phyloP scores from a whole-genome alignment of 2,329 filamentous ascomycete genomes.

The Magnaporthiopsis incrustans region DNA sequence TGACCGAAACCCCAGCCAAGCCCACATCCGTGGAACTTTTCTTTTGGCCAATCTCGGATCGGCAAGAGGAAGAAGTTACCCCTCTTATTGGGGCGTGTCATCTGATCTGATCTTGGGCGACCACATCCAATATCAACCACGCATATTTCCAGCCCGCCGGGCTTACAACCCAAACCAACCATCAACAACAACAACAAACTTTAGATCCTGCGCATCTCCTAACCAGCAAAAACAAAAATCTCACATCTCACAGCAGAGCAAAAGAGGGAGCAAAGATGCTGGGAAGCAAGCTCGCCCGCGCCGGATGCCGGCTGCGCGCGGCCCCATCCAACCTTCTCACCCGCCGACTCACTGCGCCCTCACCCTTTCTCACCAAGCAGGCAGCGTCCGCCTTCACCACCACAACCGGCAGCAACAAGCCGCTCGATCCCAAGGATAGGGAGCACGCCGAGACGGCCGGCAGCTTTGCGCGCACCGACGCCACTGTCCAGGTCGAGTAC shows the following conservation, averaged over 20 bases:
- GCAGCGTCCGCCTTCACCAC: background rate
- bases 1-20: background rate
- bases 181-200: background rate
- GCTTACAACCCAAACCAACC: background rate
- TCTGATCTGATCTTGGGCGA: background rate
- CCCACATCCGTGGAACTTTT: background rate
- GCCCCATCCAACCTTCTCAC: background rate
- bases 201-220: background rate
- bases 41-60: background rate
- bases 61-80: background rate
- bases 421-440: conserved; percentile 4
- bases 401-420: conserved; percentile 3
- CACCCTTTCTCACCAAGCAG: background rate
- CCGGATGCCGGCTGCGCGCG: background rate
- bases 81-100: background rate
- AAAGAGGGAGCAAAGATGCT: background rate
- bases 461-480: conserved; percentile 29
- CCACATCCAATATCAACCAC: background rate
- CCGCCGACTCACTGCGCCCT: background rate
- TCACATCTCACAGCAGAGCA: background rate
- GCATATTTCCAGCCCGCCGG: background rate
- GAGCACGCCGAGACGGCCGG: conserved; percentile 7
- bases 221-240: background rate
- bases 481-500: conserved; percentile 70
- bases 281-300: conserved; percentile 1